These are phyloP conservation scores for Histomonas meleagridis DNA, from an alignment of 208 protist genomes.

Conservation along the genomic window DNA sequence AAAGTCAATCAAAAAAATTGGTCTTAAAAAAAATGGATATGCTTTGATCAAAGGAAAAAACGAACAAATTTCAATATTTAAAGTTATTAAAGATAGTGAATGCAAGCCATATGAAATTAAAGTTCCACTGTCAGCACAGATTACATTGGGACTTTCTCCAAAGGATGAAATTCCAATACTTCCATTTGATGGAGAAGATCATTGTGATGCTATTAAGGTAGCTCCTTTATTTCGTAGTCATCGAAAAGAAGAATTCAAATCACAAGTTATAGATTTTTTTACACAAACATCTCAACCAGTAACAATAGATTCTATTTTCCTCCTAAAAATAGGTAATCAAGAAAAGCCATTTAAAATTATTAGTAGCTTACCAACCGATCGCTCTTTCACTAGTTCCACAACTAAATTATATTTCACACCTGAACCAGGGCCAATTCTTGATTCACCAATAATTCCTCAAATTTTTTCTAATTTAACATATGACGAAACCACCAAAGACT, in stretches of 20 bases:
- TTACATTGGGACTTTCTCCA: neutral
- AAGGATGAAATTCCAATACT: neutral
- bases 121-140: neutral
- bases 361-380: neutral
- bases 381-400: neutral
- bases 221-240: neutral
- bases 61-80: neutral
- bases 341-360: neutral
- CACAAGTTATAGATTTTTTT: neutral
- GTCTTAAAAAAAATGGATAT: neutral
- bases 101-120: neutral
- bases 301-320: neutral
- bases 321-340: neutral
- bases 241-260: neutral
- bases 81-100: neutral
- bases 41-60: neutral
- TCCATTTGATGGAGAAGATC: neutral
- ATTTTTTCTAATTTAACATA: neutral
- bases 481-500: neutral
- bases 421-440: neutral
- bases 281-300: neutral
- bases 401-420: neutral
- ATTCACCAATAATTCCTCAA: neutral
- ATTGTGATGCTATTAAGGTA: neutral
- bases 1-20: neutral